Evolutionary conservation across 805 yeast genomes (phyloP), one percentile per base, ranked within the genome.

Genomic region (Millerozyma miso): DNA sequence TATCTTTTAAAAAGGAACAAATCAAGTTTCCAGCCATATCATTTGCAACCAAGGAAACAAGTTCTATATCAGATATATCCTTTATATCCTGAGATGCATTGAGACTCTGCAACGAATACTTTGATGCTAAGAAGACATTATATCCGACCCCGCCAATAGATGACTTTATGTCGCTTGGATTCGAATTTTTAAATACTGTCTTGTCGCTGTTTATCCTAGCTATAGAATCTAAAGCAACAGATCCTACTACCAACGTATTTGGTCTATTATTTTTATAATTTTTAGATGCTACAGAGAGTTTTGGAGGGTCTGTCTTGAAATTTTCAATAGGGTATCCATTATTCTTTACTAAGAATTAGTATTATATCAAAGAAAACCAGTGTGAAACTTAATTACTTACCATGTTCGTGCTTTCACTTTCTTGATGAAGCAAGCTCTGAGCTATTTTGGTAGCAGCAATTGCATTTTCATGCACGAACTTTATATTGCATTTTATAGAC

Each of bases 131-230:
- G 0, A 87, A 81, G 13, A 88, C 81, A 53, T 89, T 88, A 58
- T 76, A 81, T 0, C 88, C 97, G 2, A 88, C 96, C 1, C 96
- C 97, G 1, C 96, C 97, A 6, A 87, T 58, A 0, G 83, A 69
- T 2, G 81, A 71, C 1, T 60, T 52, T 4, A 78, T 71, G 0
- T 53, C 56, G 0, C 93, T 89, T 0, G 93, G 93, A 49, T 85
- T 85, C 2, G 96, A 88, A 45, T 91, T 91, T 10, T 65, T 61
- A 51, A 73, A 52, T 12, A 47, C 51, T 14, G 54, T 41, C 0
- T 41, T 40, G 0, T 47, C 31, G 5, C 14, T 26, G 1, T 58
- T 50, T 4, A 83, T 53, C 12, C 71, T 69, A 48, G 87, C 78
- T 4, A 83, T 77, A 0, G 86, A 69, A 56, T 88, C 97, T 31